A percentile compares a stretch with the other conserved stretches of the same genome.
These are phyloP conservation scores for Ballota nigra DNA, from an alignment of 257 asterid genomes.

Conservation along the genomic window DNA sequence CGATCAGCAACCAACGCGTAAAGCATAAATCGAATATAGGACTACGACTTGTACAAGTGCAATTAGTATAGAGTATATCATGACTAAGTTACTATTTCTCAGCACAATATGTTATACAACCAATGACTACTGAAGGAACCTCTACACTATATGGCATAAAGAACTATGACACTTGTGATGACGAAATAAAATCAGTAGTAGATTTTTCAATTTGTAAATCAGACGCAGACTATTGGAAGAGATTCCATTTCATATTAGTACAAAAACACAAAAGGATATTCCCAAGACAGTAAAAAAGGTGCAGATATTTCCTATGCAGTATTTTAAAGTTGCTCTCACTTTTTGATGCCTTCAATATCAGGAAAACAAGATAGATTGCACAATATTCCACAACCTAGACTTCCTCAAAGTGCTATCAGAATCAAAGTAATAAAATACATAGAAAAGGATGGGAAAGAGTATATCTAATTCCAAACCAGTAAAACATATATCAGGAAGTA, in stretches of 20 bases:
- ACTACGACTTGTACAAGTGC: slow-evolving; percentile 13
- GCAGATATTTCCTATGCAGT: neutral
- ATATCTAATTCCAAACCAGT: too few species aligned
- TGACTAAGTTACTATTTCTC: neutral
- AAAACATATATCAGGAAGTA: too few species aligned
- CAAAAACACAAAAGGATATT: neutral
- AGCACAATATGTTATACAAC: slow-evolving; percentile 1
- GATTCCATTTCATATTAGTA: neutral
- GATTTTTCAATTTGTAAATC: neutral
- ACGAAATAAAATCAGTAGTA: neutral
- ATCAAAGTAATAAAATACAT: too few species aligned
- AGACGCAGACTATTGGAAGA: neutral
- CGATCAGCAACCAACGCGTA: neutral
- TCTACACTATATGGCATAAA: neutral
- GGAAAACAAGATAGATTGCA: too few species aligned
- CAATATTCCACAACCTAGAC: neutral
- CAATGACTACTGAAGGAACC: neutral
- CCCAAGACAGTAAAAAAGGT: slow-evolving; percentile 3
- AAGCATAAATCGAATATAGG: slow-evolving; percentile 9
- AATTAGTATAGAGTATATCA: neutral
- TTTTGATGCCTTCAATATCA: neutral
- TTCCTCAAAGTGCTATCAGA: neutral
- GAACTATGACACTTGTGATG: neutral
- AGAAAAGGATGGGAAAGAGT: too few species aligned
- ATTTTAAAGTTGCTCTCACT: neutral